Conservation (phyloP, 148 eudicot genomes). For the Chenopodium quinoa region DNA sequence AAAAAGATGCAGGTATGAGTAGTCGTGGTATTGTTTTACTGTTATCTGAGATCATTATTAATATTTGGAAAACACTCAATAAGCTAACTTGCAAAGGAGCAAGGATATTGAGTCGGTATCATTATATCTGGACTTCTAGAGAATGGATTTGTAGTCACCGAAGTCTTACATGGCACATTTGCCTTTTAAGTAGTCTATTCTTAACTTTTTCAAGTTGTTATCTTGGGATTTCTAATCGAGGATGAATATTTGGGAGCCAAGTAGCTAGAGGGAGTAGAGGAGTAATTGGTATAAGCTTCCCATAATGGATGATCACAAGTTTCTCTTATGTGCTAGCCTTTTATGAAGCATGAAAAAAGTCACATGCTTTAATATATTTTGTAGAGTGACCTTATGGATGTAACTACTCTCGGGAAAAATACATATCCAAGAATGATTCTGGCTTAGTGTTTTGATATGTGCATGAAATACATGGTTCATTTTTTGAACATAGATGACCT, state of each 20-base stretch:
- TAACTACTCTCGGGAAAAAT: no score
- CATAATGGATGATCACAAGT: neutral
- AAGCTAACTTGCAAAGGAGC: neutral
- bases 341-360: no score
- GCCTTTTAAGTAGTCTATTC: neutral
- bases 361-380: no score
- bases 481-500: no score
- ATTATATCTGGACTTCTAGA: neutral
- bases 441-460: no score
- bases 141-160: neutral
- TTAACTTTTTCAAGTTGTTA: neutral
- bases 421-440: no score
- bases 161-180: neutral
- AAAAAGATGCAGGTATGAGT: slow-evolving; percentile 80
- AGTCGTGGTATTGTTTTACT: neutral
- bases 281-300: neutral
- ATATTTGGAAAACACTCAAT: neutral
- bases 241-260: neutral
- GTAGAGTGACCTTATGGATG: no score
- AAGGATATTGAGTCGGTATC: neutral
- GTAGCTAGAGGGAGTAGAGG: neutral
- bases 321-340: neutral
- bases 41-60: neutral
- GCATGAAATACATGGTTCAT: no score
- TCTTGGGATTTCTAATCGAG: neutral